Base-by-base conservation (phyloP, 169 alveolate genomes). In the Plasmodium inui region DNA sequence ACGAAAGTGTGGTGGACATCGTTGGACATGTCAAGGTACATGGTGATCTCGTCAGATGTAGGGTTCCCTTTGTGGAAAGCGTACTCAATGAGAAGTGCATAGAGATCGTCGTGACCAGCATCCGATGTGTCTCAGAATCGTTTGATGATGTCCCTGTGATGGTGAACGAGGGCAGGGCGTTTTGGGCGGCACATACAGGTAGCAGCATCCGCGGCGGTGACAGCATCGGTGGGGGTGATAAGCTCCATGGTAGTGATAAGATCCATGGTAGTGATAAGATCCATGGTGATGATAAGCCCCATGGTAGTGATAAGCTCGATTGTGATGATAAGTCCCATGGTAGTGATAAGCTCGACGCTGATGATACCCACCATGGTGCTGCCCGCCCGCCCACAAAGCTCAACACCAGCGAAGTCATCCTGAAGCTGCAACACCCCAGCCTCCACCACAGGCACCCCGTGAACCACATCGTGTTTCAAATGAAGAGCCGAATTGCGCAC, bases 1-100 rank as follows among this genome's bases (percentile, higher is more conserved):
- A 85, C 41, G 93, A 85, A 85, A 85, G 85, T 26, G 83, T 85
- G 9, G 78, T 85, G 0, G 93, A 85, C 53, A 32, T 85, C 50
- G 30, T 44, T n/a, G 93, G 93, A 3, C 78, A 10, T 12, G 67
- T 85, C 14, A 85, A 85, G 61, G 46, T 85, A 30, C 84, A 85
- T 73, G 84, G 84, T 6, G 41, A 32, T 44, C 30, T 85, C 17
- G 17, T n/a, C 32, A 85, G 28, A 73, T 22, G 50, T 32, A 28
- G 28, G 37, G 41, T 72, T 17, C 84, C 93, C 26, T 76, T 46
- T 73, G 7, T 85, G 39, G 93, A 85, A 73, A 85, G 93, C 67
- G n/a, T 85, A 4, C 30, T 32, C 3, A 85, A 85, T 73, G 85
- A 85, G 28, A 72, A 50, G 19, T 9, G 81, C 26, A 26, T 85